Evolutionary conservation across 768 basidiomycete genomes (phyloP).

Genomic region (Terana coerulea): DNA sequence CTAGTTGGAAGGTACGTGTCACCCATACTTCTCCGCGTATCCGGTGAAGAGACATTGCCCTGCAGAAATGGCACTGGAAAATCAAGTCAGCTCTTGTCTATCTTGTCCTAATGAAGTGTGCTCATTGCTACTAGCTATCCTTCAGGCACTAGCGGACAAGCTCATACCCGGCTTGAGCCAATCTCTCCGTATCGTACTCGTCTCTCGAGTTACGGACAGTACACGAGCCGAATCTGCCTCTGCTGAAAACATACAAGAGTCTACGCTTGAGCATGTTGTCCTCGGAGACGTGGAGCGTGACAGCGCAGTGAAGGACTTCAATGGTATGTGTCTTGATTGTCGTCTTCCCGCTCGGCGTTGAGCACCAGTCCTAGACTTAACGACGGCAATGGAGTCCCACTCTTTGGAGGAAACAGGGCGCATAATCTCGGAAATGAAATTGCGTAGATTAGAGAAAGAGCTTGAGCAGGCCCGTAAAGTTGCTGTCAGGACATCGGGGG

Average conservation of each 20-base stretch:
- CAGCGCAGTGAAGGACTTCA: slow-evolving; percentile 9
- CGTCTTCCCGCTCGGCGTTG: too few species aligned
- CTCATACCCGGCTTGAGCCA: slow-evolving; percentile 8
- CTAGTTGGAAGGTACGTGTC: slow-evolving; percentile 38
- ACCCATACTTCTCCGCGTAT: not conserved
- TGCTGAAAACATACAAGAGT: not conserved
- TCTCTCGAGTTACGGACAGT: slow-evolving; percentile 9
- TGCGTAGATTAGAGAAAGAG: slow-evolving; percentile 12
- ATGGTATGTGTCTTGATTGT: not conserved
- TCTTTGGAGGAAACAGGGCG: slow-evolving; percentile 1
- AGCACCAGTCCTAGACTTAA: slow-evolving; percentile 1
- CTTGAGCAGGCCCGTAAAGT: slow-evolving; percentile 17
- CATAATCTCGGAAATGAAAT: not conserved
- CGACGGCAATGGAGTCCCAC: not conserved
- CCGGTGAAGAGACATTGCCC: not conserved
- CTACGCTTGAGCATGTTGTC: slow-evolving; percentile 10
- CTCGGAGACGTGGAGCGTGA: slow-evolving; percentile 7
- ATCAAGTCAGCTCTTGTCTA: slow-evolving; percentile 6
- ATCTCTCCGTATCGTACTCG: slow-evolving; percentile 8
- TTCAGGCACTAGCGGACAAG: slow-evolving; percentile 11
- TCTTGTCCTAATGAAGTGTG: too few species aligned
- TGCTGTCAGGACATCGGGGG: slow-evolving; percentile 18
- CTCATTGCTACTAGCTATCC: slow-evolving; percentile 1
- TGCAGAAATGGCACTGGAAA: slow-evolving; percentile 13
- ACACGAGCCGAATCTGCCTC: not conserved